phyloP scores from a whole-genome alignment of 1,139 yeast genomes.

The Yamadazyma atmosphaerica region DNA sequence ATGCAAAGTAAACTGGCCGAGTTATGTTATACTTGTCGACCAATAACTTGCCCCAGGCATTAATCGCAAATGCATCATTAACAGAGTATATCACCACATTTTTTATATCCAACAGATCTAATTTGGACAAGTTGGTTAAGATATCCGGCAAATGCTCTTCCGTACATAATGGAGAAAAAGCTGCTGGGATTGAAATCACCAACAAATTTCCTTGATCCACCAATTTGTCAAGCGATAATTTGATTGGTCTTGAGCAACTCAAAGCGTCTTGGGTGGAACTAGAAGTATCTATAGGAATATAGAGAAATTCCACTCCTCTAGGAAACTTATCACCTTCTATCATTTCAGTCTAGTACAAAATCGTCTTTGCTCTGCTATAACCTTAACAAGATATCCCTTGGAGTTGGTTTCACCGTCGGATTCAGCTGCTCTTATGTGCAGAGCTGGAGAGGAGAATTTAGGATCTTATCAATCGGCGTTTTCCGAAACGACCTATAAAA shows the following conservation, averaged over 20 bases:
- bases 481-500: too few relatives aligned
- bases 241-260: conserved; percentile 48
- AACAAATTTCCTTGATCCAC: conserved; percentile 44
- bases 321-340: conserved; percentile 45
- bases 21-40: conserved; percentile 14
- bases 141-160: conserved; percentile 79
- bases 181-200: conserved; percentile 85
- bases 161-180: conserved; percentile 90
- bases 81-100: conserved; percentile 17
- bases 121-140: conserved; percentile 49
- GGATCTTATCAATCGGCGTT: too few relatives aligned
- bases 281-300: conserved; percentile 51
- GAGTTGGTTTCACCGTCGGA: too few relatives aligned
- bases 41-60: conserved; percentile 36
- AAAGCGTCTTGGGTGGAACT: conserved; percentile 36
- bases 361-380: too few relatives aligned
- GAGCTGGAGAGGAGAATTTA: too few relatives aligned
- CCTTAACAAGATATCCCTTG: too few relatives aligned
- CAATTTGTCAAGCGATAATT: conserved; percentile 22
- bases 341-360: conserved; percentile 10
- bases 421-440: not conserved
- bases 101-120: conserved; percentile 27
- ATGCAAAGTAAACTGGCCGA: conserved; percentile 56
- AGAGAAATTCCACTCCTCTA: conserved; percentile 50
- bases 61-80: conserved; percentile 18